These are phyloP conservation scores for Thalassiosira sp. DNA, from an alignment of 352 stramenopile species.

Conservation along the genomic window DNA sequence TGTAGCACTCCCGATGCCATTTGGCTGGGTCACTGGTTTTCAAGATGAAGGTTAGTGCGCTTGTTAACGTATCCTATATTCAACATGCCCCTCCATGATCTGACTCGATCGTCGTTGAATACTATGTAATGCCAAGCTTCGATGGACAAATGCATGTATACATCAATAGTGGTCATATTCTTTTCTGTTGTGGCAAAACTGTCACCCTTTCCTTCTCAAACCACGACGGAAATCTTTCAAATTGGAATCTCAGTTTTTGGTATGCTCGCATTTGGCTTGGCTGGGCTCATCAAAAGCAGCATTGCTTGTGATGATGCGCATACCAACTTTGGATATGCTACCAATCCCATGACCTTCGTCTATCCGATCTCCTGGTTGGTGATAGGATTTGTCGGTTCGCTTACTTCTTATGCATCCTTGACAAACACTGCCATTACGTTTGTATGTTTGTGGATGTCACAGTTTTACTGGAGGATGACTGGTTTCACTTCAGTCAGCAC, in stretches of 20 bases:
- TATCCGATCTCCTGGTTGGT: neutral
- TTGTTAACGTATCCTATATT: too few species aligned
- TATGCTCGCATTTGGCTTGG: neutral
- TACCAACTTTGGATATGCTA: neutral
- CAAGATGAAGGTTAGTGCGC: too few species aligned
- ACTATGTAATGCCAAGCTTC: too few species aligned
- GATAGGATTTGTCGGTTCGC: neutral
- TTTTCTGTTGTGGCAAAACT: neutral
- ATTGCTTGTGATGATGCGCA: neutral
- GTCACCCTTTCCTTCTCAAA: neutral
- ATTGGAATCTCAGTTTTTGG: neutral
- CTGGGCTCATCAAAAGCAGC: constrained; percentile 3
- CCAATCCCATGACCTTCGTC: too few species aligned
- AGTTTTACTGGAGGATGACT: neutral
- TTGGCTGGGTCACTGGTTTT: neutral
- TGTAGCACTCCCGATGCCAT: neutral
- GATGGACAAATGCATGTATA: neutral
- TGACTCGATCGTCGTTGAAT: too few species aligned
- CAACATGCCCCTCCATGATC: too few species aligned
- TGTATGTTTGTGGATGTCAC: neutral
- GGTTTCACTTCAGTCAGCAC: neutral
- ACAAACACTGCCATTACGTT: neutral
- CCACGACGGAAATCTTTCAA: neutral
- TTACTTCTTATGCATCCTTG: neutral
- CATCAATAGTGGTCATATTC: neutral